Conservation (phyloP, 2,329 filamentous ascomycete genomes). For the Ceratocystis colombiana region DNA sequence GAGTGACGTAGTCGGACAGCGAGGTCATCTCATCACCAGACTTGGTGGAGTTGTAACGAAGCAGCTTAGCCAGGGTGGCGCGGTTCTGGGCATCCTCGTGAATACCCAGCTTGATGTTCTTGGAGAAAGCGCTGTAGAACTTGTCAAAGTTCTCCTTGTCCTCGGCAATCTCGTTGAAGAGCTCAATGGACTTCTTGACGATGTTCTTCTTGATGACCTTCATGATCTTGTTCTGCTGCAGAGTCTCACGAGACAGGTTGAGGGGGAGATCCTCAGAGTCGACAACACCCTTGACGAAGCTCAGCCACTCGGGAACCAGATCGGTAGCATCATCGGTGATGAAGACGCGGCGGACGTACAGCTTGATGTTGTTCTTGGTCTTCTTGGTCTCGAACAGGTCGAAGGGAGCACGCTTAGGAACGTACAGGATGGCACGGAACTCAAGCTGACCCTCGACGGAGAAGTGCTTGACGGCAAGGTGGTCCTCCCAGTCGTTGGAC, state of each 20-base stretch:
- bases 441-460: constrained; percentile 99
- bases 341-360: constrained; percentile 99
- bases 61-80: constrained; percentile 82
- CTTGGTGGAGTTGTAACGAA: constrained; percentile 98
- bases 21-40: constrained; percentile 93
- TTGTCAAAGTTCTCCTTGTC: constrained; percentile 99
- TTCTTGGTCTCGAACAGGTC: constrained; percentile 99
- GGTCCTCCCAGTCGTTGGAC: constrained; percentile 99
- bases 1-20: constrained; percentile 92
- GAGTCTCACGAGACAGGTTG: constrained; percentile 98
- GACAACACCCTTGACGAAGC: constrained; percentile 99
- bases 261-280: constrained; percentile 99
- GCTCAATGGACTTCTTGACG: constrained; percentile 99
- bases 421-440: constrained; percentile 99
- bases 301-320: constrained; percentile 97
- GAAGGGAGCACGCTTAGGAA: constrained; percentile 98
- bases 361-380: constrained; percentile 99
- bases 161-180: constrained; percentile 98
- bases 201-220: constrained; percentile 99
- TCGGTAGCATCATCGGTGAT: constrained; percentile 99
- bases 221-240: constrained; percentile 99
- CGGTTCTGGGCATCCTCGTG: constrained; percentile 99
- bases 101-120: constrained; percentile 99
- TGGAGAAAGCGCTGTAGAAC: constrained; percentile 99
- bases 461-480: constrained; percentile 99